Evolutionary conservation across 2,329 filamentous ascomycete species (phyloP).

Genomic region (Nemania bipapillata): DNA sequence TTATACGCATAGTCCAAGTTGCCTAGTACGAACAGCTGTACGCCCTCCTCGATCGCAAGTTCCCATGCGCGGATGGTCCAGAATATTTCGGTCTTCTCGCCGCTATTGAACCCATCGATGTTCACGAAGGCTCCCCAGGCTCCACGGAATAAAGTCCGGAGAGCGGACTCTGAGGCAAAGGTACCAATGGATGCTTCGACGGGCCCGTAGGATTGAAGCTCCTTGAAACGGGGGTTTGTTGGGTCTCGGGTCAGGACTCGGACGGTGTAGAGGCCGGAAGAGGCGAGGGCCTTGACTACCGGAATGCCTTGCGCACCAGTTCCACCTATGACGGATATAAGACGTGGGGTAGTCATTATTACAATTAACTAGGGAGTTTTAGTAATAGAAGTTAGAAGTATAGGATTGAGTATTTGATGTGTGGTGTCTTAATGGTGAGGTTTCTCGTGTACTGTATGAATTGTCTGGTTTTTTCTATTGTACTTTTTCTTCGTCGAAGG

Average conservation of each 20-base stretch:
- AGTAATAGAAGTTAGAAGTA: not conserved
- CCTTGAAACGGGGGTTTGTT: constrained; percentile 21
- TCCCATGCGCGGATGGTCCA: constrained; percentile 28
- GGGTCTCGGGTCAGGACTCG: constrained; percentile 18
- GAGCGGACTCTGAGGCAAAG: constrained; percentile 17
- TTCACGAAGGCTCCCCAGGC: constrained; percentile 23
- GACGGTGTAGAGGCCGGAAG: constrained; percentile 15
- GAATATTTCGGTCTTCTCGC: constrained; percentile 20
- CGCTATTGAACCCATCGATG: constrained; percentile 25
- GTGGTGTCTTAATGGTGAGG: not conserved
- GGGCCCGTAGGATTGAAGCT: constrained; percentile 22
- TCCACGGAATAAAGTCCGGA: constrained; percentile 11
- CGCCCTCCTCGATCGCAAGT: constrained; percentile 20
- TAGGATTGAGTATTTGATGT: not conserved
- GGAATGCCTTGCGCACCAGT: constrained; percentile 20
- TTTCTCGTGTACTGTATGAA: no score
- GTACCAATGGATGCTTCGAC: constrained; percentile 15
- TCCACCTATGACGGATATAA: constrained; percentile 12
- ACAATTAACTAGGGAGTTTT: not conserved
- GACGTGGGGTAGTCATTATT: constrained; percentile 12
- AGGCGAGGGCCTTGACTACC: constrained; percentile 20
- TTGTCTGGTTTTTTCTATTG: no score
- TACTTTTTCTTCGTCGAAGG: not conserved
- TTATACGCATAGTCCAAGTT: constrained; percentile 22
- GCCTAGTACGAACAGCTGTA: constrained; percentile 13